Evolutionary conservation across 129 eudicot species (phyloP), one percentile per base, ranked within the genome.

Genomic region (Flaveria ramosissima): DNA sequence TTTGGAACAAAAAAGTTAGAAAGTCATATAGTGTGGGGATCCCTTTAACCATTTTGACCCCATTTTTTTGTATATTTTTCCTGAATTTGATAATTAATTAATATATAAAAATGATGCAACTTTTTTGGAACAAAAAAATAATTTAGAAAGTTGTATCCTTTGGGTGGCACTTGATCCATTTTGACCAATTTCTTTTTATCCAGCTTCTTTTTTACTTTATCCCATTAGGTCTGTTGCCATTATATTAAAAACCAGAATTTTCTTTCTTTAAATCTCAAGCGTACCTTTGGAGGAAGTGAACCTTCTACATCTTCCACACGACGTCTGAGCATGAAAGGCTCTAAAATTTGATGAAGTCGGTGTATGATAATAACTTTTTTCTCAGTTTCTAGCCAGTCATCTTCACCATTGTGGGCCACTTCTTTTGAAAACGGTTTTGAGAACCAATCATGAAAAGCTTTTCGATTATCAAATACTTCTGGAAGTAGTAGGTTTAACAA

Each of bases 241-340:
- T 16, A 52, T 52, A 15, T 52, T 36, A 36, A 15, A 15, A 7
- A 56, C 27, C 27, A 19, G 26, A 56, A 56, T 21, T 60, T 60
- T 16, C n/a, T 21, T 60, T 59, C 20, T 60, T 23, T 26, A 62
- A 67, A 4, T 41, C 53, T 39, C 64, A 46, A 13, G 65, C 68
- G 51, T 86, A 93, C 98, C 97, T 94, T 94, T 10, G 99, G 99
- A 73, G 99, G 99, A 80, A 94, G 97, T 63, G 99, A 94, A 52
- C 99, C 99, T 87, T 94, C 99, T n/a, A 94, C 99, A 75, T 94
- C 99, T 87, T 94, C 99, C 26, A 94, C 99, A 69, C 99, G 99
- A 32, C 99, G 96, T 77, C 99, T 81, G 71, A 94, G 99, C 99
- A 94, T 94, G 63, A 94, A 94, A 63, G 99, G 99, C 85, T 94